Percentiles rank a stretch among this genome's conserved stretches.
Evolutionary conservation across 73 alveolate genomes (phyloP).

Genomic region (Stentor roeselii): DNA sequence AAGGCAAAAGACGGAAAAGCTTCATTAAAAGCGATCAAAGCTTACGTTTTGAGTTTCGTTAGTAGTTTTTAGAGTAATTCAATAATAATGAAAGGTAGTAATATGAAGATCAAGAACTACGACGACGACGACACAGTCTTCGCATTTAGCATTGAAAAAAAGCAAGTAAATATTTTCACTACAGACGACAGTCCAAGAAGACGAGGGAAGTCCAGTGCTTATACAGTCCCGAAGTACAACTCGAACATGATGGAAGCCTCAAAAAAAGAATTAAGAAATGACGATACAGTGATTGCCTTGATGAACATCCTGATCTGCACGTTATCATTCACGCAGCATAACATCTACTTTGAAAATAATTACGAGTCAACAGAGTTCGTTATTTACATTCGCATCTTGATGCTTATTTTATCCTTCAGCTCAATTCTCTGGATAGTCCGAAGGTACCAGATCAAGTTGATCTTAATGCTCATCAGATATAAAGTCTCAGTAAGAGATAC

Average conservation of each 20-base stretch:
- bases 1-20: no score
- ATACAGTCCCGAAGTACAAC: background rate
- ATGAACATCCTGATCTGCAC: background rate
- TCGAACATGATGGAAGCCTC: background rate
- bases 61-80: no score
- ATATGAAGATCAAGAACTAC: background rate
- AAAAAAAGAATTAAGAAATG: conserved; percentile 9
- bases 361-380: background rate
- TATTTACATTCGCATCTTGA: background rate
- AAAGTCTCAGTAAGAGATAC: background rate
- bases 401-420: background rate
- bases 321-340: background rate
- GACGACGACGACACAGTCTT: background rate
- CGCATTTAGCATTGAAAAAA: background rate
- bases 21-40: no score
- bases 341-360: background rate
- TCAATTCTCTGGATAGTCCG: background rate
- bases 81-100: no score
- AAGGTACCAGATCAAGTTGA: background rate
- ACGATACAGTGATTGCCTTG: background rate
- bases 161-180: background rate
- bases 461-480: background rate
- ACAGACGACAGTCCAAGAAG: conserved; percentile 5
- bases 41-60: no score
- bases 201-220: background rate